Percentiles rank a stretch among this genome's conserved stretches.
phyloP scores from a whole-genome alignment of 345 rosid genomes.

The Barbarea vulgaris region DNA sequence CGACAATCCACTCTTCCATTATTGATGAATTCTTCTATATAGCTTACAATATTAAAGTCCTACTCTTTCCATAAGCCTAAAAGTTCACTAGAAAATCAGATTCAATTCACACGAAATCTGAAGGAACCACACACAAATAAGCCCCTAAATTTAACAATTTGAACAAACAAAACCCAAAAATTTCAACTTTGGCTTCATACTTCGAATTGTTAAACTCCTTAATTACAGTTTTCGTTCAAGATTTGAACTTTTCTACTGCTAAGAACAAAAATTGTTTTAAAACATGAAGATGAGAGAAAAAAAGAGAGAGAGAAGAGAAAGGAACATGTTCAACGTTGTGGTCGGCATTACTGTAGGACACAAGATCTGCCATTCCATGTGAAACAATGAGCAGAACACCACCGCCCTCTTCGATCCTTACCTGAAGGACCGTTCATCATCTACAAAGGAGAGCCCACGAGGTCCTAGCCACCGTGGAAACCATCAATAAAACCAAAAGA shows the following conservation, averaged over 20 bases:
- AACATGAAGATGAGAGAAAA: background rate
- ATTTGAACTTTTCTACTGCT: background rate
- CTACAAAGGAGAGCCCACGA: slow-evolving; percentile 41
- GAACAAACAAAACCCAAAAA: background rate
- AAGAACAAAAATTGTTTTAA: background rate
- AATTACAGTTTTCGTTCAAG: background rate
- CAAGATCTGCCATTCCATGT: slow-evolving; percentile 99
- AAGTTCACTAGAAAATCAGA: slow-evolving; percentile 16
- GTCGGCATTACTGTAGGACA: slow-evolving; percentile 83
- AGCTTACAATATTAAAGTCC: slow-evolving; percentile 21
- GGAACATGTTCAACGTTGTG: slow-evolving; percentile 80
- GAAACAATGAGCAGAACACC: slow-evolving; percentile 65
- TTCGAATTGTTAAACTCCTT: background rate
- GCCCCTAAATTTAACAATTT: background rate
- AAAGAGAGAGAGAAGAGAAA: slow-evolving; percentile 22
- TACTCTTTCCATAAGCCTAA: background rate
- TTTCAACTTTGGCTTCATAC: background rate
- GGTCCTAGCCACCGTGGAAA: slow-evolving; percentile 45
- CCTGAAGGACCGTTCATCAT: slow-evolving; percentile 81
- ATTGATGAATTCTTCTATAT: background rate
- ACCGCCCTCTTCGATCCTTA: slow-evolving; percentile 88
- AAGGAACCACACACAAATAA: background rate
- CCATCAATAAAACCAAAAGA: slow-evolving; percentile 36
- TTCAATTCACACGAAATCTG: background rate
- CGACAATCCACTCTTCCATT: background rate